A percentile compares a stretch with the other conserved stretches of the same genome.
These are phyloP conservation scores for Huntiella bhutanensis DNA, from an alignment of 2,329 filamentous ascomycete genomes.

Conservation along the genomic window DNA sequence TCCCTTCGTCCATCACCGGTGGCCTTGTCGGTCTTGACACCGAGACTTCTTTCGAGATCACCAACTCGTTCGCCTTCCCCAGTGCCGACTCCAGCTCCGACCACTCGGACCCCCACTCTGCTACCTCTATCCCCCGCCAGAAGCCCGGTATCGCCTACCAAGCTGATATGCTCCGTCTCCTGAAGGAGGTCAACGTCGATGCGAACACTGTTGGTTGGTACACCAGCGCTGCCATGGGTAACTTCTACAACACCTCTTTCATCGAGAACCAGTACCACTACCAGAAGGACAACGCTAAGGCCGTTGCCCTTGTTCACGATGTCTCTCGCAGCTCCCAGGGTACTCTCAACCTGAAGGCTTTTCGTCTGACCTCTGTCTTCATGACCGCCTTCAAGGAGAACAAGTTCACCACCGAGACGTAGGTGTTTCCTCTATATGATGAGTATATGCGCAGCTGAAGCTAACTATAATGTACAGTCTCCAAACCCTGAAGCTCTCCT, in stretches of 20 bases:
- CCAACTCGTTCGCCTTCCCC: slow-evolving; percentile 89
- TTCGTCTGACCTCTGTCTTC: slow-evolving; percentile 72
- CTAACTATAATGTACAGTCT: slow-evolving; percentile 36
- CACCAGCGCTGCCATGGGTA: slow-evolving; percentile 95
- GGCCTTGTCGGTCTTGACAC: slow-evolving; percentile 87
- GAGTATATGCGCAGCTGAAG: not conserved
- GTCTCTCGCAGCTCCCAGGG: slow-evolving; percentile 90
- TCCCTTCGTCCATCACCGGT: slow-evolving; percentile 77
- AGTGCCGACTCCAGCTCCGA: slow-evolving; percentile 55
- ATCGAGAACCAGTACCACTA: slow-evolving; percentile 98
- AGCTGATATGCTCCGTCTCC: slow-evolving; percentile 89
- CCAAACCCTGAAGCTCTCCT: slow-evolving; percentile 82
- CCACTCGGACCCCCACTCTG: slow-evolving; percentile 56
- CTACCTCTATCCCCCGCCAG: slow-evolving; percentile 74
- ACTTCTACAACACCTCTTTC: slow-evolving; percentile 86
- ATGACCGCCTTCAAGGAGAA: slow-evolving; percentile 86
- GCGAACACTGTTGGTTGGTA: slow-evolving; percentile 98
- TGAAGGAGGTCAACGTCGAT: slow-evolving; percentile 95
- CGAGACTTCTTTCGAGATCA: slow-evolving; percentile 65
- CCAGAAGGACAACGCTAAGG: slow-evolving; percentile 84
- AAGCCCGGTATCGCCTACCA: slow-evolving; percentile 82
- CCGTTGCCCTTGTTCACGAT: slow-evolving; percentile 82
- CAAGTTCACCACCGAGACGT: slow-evolving; percentile 96
- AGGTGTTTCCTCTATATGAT: slow-evolving; percentile 18
- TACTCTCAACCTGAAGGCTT: slow-evolving; percentile 72